phyloP scores from a whole-genome alignment of 2,329 filamentous ascomycete genomes.

The Penicillium fuscoglaucum region DNA sequence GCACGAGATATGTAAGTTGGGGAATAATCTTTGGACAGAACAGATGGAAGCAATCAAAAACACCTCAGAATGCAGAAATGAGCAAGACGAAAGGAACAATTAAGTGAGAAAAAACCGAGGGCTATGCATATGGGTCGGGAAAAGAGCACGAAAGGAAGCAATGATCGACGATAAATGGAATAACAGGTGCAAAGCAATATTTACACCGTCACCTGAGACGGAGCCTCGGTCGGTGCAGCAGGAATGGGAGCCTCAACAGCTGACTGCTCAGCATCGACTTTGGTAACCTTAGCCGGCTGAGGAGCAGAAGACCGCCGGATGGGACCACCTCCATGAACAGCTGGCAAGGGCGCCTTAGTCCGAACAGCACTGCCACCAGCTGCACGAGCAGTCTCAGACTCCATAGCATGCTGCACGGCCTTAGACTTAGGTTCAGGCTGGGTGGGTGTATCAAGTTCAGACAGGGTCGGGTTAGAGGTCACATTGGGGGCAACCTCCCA shows the following conservation, averaged over 20 bases:
- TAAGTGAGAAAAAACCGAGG: background rate
- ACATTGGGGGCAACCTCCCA: constrained; percentile 22
- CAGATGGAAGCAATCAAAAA: constrained; percentile 1
- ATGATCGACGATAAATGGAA: background rate
- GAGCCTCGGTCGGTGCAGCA: constrained; percentile 15
- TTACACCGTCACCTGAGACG: constrained; percentile 24
- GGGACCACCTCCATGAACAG: constrained; percentile 30
- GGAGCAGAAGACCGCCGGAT: constrained; percentile 38
- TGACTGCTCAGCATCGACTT: constrained; percentile 22
- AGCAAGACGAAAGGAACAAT: background rate
- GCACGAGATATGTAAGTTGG: constrained; percentile 3
- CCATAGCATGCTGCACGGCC: constrained; percentile 36
- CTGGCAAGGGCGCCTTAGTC: constrained; percentile 26
- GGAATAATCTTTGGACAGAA: constrained; percentile 4
- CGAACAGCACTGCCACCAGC: constrained; percentile 33
- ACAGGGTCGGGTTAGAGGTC: background rate
- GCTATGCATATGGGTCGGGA: constrained; percentile 22
- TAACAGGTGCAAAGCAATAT: background rate
- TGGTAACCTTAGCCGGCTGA: constrained; percentile 21
- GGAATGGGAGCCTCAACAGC: constrained; percentile 23
- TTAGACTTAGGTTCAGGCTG: constrained; percentile 17
- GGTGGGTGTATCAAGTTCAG: background rate
- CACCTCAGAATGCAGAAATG: constrained; percentile 6
- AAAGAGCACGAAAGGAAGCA: background rate
- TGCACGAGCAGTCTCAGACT: constrained; percentile 38